Base-by-base conservation (phyloP, 1,284 basidiomycete species). In the Rhodotorula sp. region DNA sequence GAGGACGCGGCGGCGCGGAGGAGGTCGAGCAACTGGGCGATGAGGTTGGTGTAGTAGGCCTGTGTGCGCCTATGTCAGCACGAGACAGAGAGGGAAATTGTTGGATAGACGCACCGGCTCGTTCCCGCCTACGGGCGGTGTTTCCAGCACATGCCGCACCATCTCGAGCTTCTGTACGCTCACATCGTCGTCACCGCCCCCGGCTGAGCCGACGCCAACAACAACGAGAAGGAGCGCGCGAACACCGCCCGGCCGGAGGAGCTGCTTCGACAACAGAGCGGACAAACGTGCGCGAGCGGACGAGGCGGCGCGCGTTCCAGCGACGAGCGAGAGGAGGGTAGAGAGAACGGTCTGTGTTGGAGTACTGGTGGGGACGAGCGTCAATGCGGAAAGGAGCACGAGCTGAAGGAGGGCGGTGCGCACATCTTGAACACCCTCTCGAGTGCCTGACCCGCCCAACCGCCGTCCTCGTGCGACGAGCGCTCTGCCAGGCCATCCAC, bases 31-130 rank as follows among this genome's bases (percentile, higher is more conserved):
- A 91, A 79, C 46, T 85, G 85, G 8, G 88, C 86, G 15, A 87
- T 78, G 64, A 90, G 83, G 41, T 79, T 82, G 4, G 76, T 63
- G 70, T 86, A 90, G 78, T 91, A 91, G 36, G 85, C 85, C 91
- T 91, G 36, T 17, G 1, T 7, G n/a, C 4, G 3, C 15, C 19
- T 15, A 55, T 50, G 25, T 4, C 10, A 34, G 12, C 37, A 22
- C 21, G 27, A 21, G 2, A 22, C 4, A 15, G 6, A 5, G 8
- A n/a, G 10, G 27, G n/a, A 34, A 25, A 1, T 19, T 13, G 1
- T n/a, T 29, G 7, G 32, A 21, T 22, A 2, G 19, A 57, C 53
- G 27, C 21, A 65, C 62, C 50, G 65, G 10, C 1, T 29, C 48
- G 13, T 53, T 3, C 4, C 37, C 22, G 4, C 17, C n/a, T 1